Conservation (phyloP, 345 rosid species). For the Firmiana major region DNA sequence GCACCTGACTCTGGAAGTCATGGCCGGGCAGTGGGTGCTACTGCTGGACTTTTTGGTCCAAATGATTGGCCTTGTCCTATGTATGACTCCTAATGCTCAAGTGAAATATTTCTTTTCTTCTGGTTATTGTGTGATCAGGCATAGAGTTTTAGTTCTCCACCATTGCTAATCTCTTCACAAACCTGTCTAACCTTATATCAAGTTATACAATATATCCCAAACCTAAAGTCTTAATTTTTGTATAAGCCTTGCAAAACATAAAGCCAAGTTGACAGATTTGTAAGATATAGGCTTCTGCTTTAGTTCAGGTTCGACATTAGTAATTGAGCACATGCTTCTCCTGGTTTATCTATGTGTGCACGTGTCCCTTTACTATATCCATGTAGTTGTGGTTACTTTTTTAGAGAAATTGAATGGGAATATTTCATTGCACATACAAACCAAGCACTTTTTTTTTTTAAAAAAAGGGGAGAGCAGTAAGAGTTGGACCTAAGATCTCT, state of each 20-base stretch:
- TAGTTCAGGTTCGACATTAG: neutral
- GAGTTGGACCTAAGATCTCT: neutral
- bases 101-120: neutral
- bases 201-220: neutral
- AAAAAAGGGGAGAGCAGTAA: no score
- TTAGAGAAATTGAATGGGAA: neutral
- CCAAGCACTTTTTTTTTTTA: no score
- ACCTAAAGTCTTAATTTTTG: neutral
- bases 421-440: neutral
- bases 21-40: slow-evolving; percentile 49
- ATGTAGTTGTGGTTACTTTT: neutral
- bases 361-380: neutral
- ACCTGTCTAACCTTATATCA: no score
- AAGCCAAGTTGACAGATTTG: neutral
- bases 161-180: neutral
- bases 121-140: neutral
- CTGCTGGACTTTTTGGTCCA: slow-evolving; percentile 92
- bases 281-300: neutral
- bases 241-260: neutral
- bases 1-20: slow-evolving; percentile 43
- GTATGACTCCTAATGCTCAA: slow-evolving; percentile 48
- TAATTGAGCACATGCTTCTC: neutral
- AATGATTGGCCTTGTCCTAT: slow-evolving; percentile 99
- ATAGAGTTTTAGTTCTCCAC: neutral
- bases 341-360: neutral